phyloP scores from a whole-genome alignment of 495 filamentous ascomycete genomes.

The Penicillium waksmanii region DNA sequence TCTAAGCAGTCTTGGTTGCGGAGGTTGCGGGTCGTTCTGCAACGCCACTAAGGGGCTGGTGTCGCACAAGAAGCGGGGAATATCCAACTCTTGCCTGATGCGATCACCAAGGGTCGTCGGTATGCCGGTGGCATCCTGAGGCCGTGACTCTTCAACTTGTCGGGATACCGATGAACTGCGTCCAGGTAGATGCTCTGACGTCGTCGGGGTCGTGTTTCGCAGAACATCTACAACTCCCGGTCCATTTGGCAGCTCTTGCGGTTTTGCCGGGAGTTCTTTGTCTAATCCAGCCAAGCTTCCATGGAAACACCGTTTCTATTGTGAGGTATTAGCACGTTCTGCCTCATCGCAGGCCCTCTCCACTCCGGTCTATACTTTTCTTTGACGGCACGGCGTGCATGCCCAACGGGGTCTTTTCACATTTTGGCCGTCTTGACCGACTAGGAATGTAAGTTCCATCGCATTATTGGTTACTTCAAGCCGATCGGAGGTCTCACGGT shows the following conservation, averaged over 20 bases:
- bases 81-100: neutral
- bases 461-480: neutral
- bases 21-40: neutral
- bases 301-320: slow-evolving; percentile 31
- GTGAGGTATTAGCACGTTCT: neutral
- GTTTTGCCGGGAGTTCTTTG: neutral
- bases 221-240: neutral
- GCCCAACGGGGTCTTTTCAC: slow-evolving; percentile 20
- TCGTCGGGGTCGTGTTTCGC: neutral
- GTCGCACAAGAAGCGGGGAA: slow-evolving; percentile 4
- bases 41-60: neutral
- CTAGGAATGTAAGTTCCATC: slow-evolving; percentile 30
- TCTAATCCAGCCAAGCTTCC: neutral
- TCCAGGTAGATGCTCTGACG: neutral
- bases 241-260: neutral
- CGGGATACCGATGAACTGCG: slow-evolving; percentile 2
- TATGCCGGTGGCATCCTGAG: neutral
- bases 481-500: no score
- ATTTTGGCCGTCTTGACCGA: slow-evolving; percentile 21
- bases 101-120: slow-evolving; percentile 1
- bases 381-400: slow-evolving; percentile 21
- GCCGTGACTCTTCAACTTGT: neutral
- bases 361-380: slow-evolving; percentile 20
- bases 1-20: neutral
- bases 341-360: neutral